Evolutionary conservation across 768 basidiomycete genomes (phyloP).

Genomic region (Lentinula lateritia): DNA sequence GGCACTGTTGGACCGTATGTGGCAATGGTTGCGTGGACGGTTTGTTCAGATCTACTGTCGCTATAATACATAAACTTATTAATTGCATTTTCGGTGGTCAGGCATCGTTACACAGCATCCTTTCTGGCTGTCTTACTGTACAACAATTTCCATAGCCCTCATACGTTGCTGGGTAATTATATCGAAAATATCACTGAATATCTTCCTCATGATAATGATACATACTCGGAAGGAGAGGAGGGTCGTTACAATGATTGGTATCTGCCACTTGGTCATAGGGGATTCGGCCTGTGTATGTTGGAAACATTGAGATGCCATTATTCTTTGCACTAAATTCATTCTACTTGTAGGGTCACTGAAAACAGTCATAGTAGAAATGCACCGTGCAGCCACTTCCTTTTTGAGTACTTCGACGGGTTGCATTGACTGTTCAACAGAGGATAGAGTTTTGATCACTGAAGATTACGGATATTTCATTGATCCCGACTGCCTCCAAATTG

Average conservation of each 20-base stretch:
- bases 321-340: background rate
- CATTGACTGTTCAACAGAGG: background rate
- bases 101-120: background rate
- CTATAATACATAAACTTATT: background rate
- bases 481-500: background rate
- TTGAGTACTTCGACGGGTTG: background rate
- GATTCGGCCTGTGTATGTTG: background rate
- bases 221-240: background rate
- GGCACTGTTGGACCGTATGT: conserved; percentile 5
- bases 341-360: background rate
- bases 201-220: background rate
- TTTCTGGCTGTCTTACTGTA: background rate
- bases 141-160: background rate
- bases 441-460: background rate
- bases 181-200: background rate
- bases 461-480: conserved; percentile 1
- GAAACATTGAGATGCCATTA: background rate
- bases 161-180: background rate
- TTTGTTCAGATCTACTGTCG: background rate
- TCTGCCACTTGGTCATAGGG: background rate
- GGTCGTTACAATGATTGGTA: background rate
- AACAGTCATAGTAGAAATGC: background rate
- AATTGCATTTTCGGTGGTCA: background rate
- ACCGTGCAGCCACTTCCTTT: background rate
- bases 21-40: conserved; percentile 12